phyloP scores from a whole-genome alignment of 1,284 basidiomycete species.

The Omphalotus olearius region DNA sequence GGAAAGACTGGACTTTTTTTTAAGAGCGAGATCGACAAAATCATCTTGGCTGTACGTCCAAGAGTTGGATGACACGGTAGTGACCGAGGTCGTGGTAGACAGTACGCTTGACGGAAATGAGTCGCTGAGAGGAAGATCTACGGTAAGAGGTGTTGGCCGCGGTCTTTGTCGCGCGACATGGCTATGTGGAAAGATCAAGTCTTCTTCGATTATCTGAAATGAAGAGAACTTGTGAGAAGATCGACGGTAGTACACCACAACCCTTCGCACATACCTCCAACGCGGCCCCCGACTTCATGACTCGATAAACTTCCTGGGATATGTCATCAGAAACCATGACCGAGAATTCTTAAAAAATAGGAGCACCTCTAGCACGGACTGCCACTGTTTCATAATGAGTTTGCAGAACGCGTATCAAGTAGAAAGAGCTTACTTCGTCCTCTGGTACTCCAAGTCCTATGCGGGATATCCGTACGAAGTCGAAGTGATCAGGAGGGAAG shows the following conservation, averaged over 20 bases:
- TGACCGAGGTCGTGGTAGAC: constrained; percentile 9
- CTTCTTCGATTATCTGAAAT: constrained; percentile 63
- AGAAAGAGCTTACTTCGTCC: constrained; percentile 47
- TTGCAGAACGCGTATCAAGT: neutral
- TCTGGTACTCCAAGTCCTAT: constrained; percentile 68
- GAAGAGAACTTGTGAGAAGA: constrained; percentile 9
- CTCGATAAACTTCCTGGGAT: constrained; percentile 56
- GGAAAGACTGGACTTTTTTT: constrained; percentile 21
- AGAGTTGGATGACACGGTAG: constrained; percentile 9
- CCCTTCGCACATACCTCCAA: constrained; percentile 48
- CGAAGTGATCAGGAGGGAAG: constrained; percentile 52
- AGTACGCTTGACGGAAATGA: constrained; percentile 13
- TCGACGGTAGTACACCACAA: constrained; percentile 1
- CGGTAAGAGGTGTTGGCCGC: constrained; percentile 15
- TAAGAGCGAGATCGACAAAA: neutral
- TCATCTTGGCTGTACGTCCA: constrained; percentile 12
- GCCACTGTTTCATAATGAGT: constrained; percentile 34
- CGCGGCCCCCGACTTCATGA: constrained; percentile 54
- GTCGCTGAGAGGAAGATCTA: constrained; percentile 19
- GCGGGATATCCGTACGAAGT: constrained; percentile 58
- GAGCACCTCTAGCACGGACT: constrained; percentile 43
- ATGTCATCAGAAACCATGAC: constrained; percentile 9
- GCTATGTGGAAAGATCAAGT: constrained; percentile 64
- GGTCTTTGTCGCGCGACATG: constrained; percentile 24
- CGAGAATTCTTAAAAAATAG: constrained; percentile 13